Base-by-base conservation (phyloP, 208 protist species). In the Angomonas ambiguus region DNA sequence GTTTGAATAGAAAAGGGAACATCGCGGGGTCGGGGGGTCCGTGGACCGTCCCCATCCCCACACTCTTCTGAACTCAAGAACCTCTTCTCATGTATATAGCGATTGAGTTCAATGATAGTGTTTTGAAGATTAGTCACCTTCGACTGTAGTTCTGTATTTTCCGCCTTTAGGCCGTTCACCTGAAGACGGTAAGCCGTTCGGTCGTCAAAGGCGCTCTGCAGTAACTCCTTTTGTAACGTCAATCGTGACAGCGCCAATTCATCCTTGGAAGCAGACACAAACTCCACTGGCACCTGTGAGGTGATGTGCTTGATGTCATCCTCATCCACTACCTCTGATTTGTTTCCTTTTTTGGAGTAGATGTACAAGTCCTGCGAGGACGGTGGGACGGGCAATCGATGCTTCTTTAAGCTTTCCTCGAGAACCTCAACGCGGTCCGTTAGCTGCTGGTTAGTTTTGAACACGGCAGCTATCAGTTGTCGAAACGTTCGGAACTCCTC, bases 161-260 rank as follows among this genome's bases (percentile, higher is more conserved):
- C 62, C 24, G 69, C 38, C 27, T 76, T 72, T 30, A 93, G 79
- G 1, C 72, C 72, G 66, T 62, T 74, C n/a, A 93, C 65, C 48
- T 87, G 72, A 48, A 88, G 69, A 24, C 82, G 76, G 62, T 88
- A 88, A 16, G 87, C 83, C 2, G 76, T 76, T 64, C 74, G 77
- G 61, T 88, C 80, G 65, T 93, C 83, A 65, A 88, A 90, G 20
- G 87, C 83, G 62, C 74, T 84, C 66, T 80, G 73, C 38, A 90
- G 62, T 24, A 90, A 72, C 64, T 90, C 82, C 41, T 76, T 30
- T 68, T 90, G 83, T 11, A 88, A 67, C 5, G 79, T 83, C 61
- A 90, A 80, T 31, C 83, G 80, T 10, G 83, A 76, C 38, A 61
- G 59, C 51, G 77, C 69, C 74, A 93, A 74, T 61, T 90, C 83